phyloP scores from a whole-genome alignment of 495 filamentous ascomycete species.

The Penicillium salamii region DNA sequence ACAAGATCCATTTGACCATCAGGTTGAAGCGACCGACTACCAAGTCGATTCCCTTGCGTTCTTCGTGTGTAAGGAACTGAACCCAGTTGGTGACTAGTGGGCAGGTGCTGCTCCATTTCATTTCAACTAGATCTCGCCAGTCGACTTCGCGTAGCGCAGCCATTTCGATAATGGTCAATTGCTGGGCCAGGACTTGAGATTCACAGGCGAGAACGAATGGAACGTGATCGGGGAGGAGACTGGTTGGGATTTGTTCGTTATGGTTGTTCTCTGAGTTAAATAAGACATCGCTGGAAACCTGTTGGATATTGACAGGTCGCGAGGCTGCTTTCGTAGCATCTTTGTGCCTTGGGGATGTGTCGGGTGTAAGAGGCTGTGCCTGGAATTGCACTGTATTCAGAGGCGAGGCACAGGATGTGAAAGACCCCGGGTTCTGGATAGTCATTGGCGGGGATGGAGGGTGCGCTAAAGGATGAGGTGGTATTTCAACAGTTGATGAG shows the following conservation, averaged over 20 bases:
- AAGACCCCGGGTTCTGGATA: constrained; percentile 56
- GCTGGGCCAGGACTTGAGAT: constrained; percentile 84
- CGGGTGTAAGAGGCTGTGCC: constrained; percentile 48
- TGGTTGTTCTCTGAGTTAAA: constrained; percentile 35
- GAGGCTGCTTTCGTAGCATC: constrained; percentile 12
- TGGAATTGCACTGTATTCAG: constrained; percentile 40
- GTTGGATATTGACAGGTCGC: constrained; percentile 26
- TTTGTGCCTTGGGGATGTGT: constrained; percentile 44
- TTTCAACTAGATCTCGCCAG: constrained; percentile 95
- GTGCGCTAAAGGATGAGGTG: constrained; percentile 64
- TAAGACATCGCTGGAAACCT: constrained; percentile 39
- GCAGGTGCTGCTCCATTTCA: constrained; percentile 81
- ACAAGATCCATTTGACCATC: constrained; percentile 95
- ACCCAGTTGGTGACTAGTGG: constrained; percentile 73
- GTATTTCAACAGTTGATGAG: constrained; percentile 50
- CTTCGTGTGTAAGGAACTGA: constrained; percentile 78
- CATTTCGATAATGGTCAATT: constrained; percentile 94
- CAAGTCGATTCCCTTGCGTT: constrained; percentile 88
- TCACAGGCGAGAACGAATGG: constrained; percentile 92
- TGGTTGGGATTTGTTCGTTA: constrained; percentile 6
- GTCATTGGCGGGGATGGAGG: constrained; percentile 81
- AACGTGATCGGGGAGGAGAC: constrained; percentile 54
- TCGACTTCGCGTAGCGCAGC: constrained; percentile 94
- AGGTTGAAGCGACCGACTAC: constrained; percentile 96
- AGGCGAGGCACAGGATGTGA: constrained; percentile 35